A percentile compares a stretch with the other conserved stretches of the same genome.
These are phyloP conservation scores for Teunomyces atbi DNA, from an alignment of 805 yeast species.

Conservation along the genomic window DNA sequence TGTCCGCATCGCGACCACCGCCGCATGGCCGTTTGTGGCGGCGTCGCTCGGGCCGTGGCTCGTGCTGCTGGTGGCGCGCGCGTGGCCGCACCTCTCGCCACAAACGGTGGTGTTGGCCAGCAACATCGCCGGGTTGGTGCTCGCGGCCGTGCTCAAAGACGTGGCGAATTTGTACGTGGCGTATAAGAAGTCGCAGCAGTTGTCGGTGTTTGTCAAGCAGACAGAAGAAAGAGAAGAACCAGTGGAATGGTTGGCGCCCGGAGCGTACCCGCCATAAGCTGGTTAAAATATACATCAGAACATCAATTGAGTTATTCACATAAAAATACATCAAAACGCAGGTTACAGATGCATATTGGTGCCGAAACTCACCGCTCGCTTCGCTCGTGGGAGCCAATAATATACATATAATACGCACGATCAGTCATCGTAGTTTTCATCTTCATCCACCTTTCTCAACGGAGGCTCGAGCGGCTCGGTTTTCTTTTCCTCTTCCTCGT, in stretches of 20 bases:
- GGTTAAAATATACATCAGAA: too few relatives aligned
- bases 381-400: neutral
- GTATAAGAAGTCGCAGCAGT: constrained; percentile 27
- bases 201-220: neutral
- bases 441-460: constrained; percentile 44
- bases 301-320: too few relatives aligned
- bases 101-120: constrained; percentile 25
- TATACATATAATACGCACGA: constrained; percentile 10
- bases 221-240: neutral
- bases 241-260: too few relatives aligned
- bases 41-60: constrained; percentile 28
- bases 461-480: constrained; percentile 42
- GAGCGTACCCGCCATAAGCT: too few relatives aligned
- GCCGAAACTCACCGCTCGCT: too few relatives aligned
- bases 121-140: constrained; percentile 31
- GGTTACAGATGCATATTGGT: too few relatives aligned
- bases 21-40: constrained; percentile 40
- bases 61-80: constrained; percentile 15
- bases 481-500: constrained; percentile 26
- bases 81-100: constrained; percentile 7
- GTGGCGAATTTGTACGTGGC: constrained; percentile 27
- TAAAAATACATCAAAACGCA: too few relatives aligned
- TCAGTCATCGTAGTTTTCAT: constrained; percentile 47
- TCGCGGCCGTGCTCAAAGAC: constrained; percentile 37
- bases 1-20: constrained; percentile 29